phyloP scores from a whole-genome alignment of 306 rosid genomes.

The Ammopiptanthus mongolicus region DNA sequence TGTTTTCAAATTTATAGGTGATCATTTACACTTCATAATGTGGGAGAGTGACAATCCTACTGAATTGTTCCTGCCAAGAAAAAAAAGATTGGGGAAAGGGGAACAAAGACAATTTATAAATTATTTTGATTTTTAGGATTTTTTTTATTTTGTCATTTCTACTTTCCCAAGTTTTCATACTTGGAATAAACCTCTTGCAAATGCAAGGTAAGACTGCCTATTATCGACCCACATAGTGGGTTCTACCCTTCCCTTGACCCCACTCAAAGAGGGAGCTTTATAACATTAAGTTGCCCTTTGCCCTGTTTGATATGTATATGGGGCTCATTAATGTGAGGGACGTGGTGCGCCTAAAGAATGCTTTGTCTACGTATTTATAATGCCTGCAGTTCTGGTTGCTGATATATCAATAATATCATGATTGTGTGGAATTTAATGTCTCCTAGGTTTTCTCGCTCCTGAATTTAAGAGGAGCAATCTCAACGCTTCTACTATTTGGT shows the following conservation, averaged over 20 bases:
- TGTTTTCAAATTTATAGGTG: neutral
- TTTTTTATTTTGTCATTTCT: neutral
- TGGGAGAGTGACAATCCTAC: constrained; percentile 7
- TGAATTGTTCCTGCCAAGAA: neutral
- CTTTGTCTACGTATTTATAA: constrained; percentile 4
- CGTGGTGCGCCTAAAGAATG: constrained; percentile 20
- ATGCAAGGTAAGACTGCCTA: neutral
- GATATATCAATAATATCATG: constrained; percentile 15
- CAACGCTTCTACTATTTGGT: constrained; percentile 19
- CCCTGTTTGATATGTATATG: neutral
- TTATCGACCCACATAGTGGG: neutral
- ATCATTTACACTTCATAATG: neutral
- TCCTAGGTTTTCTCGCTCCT: constrained; percentile 27
- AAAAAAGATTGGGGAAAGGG: neutral
- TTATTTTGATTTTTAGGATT: neutral
- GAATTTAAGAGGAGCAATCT: constrained; percentile 21
- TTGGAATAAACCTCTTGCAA: neutral
- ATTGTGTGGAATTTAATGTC: constrained; percentile 9
- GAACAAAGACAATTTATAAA: neutral
- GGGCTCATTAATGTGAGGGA: constrained; percentile 18
- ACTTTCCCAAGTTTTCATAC: neutral
- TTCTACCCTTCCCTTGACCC: neutral
- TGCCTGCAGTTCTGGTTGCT: constrained; percentile 20
- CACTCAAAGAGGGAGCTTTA: neutral
- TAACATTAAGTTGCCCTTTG: neutral